Evolutionary conservation across 345 rosid species (phyloP), one percentile per base, ranked within the genome.

Genomic region (Rhodamnia argentea): DNA sequence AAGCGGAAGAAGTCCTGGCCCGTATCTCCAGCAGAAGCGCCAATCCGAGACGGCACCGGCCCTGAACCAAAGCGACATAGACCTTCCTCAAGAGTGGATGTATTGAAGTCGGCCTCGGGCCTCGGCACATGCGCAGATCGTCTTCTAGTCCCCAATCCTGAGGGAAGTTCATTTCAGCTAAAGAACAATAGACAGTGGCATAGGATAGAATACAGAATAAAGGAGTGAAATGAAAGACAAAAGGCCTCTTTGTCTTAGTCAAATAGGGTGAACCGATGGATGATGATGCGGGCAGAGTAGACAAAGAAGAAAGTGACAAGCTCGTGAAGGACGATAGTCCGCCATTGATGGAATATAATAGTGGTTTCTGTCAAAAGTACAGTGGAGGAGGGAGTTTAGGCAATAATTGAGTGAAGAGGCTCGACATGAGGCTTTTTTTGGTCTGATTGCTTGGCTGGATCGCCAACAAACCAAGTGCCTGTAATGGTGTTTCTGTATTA

Each of bases 61-160:
- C 42, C 83, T 83, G 83, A 91, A 90, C 52, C 89, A 91, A 62
- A 90, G 88, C 87, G 98, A 93, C 47, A 85, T 91, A 20, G 89
- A 84, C 86, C 90, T 96, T 55, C 99, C 98, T 54, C 95, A 92
- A 11, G 99, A 96, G 86, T 94, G 99, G 98, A 92, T 96, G 14
- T 96, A 95, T 83, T 96, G 88, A 87, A 26, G 59, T 29, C 14
- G n/a, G 37, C 16, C 86, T n/a, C 7, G 37, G 58, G 26, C 23
- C 58, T 3, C 4, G 10, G 58, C 58, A 55, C 26, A 55, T 7
- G 58, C 24, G 11, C 58, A 22, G 22, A 70, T 32, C 0, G 78
- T 70, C 78, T 37, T 70, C 24, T 70, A 37, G 78, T 37, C 18
- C 24, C 24, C 47, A 70, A 37, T 4, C 78, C 24, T 2, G 13